Conservation (phyloP, 1,284 basidiomycete species). For the Lignosus rhinocerotis region DNA sequence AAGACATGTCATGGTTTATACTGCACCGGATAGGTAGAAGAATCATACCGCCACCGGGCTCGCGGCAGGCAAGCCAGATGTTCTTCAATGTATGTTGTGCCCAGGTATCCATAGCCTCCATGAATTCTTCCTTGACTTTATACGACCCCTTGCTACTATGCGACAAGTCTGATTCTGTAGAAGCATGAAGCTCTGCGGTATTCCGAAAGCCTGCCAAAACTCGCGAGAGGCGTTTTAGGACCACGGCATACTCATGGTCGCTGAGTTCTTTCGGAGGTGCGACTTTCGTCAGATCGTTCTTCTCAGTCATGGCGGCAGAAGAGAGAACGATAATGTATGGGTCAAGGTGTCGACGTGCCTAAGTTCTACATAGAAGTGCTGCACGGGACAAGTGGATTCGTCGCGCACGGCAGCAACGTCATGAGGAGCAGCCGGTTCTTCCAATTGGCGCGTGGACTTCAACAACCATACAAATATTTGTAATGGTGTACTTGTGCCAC, state of each 20-base stretch:
- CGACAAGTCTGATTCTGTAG: constrained; percentile 37
- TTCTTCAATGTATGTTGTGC: constrained; percentile 45
- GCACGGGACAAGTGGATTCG: neutral
- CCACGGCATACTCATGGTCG: constrained; percentile 34
- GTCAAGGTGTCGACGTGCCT: neutral
- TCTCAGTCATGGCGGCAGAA: constrained; percentile 11
- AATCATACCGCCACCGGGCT: constrained; percentile 43
- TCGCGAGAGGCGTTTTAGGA: constrained; percentile 48
- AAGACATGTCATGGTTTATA: neutral
- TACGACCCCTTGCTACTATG: constrained; percentile 27
- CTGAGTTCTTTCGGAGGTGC: constrained; percentile 43
- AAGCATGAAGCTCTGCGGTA: constrained; percentile 41
- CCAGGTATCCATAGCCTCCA: constrained; percentile 45
- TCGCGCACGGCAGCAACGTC: constrained; percentile 5
- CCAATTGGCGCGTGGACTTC: neutral
- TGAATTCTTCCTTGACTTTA: constrained; percentile 35
- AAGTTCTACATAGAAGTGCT: neutral
- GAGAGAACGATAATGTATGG: neutral
- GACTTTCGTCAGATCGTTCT: constrained; percentile 39
- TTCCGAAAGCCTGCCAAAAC: constrained; percentile 51
- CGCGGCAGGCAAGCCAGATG: constrained; percentile 49
- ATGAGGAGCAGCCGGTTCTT: constrained; percentile 6
- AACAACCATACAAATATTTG: constrained; percentile 21
- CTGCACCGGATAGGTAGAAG: neutral
- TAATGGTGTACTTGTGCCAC: constrained; percentile 4